Evolutionary conservation across 2,329 filamentous ascomycete genomes (phyloP), one percentile per base, ranked within the genome.

Genomic region (Aspergillus sp.): DNA sequence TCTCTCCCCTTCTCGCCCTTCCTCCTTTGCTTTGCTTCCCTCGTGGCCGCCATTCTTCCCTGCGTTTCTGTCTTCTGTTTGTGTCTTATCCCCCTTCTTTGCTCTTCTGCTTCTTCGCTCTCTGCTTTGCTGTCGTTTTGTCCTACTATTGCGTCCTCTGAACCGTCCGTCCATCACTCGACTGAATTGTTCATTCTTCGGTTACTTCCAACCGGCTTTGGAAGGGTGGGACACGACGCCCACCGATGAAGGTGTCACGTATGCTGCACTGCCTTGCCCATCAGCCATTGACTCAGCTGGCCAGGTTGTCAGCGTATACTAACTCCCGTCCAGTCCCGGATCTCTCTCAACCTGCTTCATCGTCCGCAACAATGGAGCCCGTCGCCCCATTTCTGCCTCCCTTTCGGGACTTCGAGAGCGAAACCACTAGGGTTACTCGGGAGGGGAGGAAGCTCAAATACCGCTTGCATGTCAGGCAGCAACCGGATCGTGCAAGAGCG

Each of bases 401-500:
- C 5, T 10, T 5, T 10, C 19, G 10, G 19, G 6, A 5, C 6
- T 5, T 5, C 5, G 19, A 22, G 5, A 10, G 5, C 19, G 19
- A 22, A 10, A 58, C 64, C 37, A 63, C 61, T 39, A 70, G 81
- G 31, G 67, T 73, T 33, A 93, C 85, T 26, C 78, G 77, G 48
- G 79, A 82, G 48, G 84, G 84, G 41, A 78, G 83, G 47, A 77
- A 71, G 42, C 73, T 95, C 45, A 85, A 77, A 53, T 96, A 96
- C 61, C 71, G 74, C 43, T 68, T 96, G 59, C 78, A 75, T 38
- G 86, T 96, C 35, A 79, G 95, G 49, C 91, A 98, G 63, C 86
- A 96, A 58, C 91, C 91, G 13, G 82, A 93, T 64, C 83, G 88
- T 51, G 89, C 91, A 30, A 76, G 91, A 68, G 91, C 91, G 34